These are phyloP conservation scores for Poronia punctata DNA, from an alignment of 495 filamentous ascomycete genomes.

Conservation along the genomic window DNA sequence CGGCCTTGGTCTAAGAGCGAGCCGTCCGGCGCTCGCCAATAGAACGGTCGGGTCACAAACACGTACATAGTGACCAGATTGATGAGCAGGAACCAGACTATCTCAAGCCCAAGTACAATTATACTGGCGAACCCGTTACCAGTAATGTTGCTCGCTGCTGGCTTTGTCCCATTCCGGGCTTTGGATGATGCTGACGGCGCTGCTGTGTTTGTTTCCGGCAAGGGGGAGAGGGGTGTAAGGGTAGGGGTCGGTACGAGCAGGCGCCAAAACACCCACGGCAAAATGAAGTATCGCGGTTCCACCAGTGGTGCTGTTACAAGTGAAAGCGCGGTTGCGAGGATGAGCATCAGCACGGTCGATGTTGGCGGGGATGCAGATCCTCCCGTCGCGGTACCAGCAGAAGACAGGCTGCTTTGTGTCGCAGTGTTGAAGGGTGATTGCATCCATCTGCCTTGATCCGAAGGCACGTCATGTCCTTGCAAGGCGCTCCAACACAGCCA, in stretches of 20 bases:
- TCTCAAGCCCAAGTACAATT: slow-evolving; percentile 55
- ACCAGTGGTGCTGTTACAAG: slow-evolving; percentile 85
- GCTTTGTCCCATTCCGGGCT: too few species aligned
- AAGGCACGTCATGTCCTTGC: slow-evolving; percentile 6
- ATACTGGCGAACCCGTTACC: slow-evolving; percentile 8
- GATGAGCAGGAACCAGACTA: slow-evolving; percentile 65
- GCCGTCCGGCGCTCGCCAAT: slow-evolving; percentile 51
- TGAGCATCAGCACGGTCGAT: slow-evolving; percentile 52
- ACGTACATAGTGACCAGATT: slow-evolving; percentile 71
- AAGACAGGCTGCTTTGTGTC: neutral
- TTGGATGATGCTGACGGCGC: neutral
- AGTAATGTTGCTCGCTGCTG: too few species aligned
- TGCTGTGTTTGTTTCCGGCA: slow-evolving; percentile 7
- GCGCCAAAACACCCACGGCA: slow-evolving; percentile 92
- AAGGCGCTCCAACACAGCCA: slow-evolving; percentile 54
- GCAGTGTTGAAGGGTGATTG: neutral
- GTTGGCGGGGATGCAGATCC: slow-evolving; percentile 17
- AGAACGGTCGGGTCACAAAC: slow-evolving; percentile 72
- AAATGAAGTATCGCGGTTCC: slow-evolving; percentile 89
- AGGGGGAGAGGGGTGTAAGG: slow-evolving; percentile 11
- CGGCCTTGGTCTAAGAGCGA: slow-evolving; percentile 61
- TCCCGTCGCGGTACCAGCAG: neutral
- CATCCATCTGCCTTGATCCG: slow-evolving; percentile 3
- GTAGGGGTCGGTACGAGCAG: slow-evolving; percentile 56
- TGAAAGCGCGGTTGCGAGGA: slow-evolving; percentile 65